Evolutionary conservation across 352 stramenopile genomes (phyloP).

Genomic region (Phytophthora sp.): DNA sequence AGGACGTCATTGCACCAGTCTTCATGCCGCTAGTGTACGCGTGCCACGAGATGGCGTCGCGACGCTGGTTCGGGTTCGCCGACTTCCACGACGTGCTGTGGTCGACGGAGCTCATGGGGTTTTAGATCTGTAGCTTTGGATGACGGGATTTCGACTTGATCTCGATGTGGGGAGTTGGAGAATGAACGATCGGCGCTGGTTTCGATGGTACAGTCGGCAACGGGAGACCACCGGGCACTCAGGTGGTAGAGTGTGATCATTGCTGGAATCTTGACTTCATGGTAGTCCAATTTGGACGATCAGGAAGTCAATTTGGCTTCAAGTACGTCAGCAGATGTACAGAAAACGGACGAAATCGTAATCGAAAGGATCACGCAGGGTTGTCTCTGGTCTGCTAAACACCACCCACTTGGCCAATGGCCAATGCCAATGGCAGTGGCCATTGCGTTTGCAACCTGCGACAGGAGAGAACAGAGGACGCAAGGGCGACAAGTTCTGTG

Average conservation of each 20-base stretch:
- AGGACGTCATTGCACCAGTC: slow-evolving; percentile 38
- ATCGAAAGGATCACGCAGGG: slow-evolving; percentile 12
- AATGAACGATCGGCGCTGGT: slow-evolving; percentile 14
- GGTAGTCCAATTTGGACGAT: neutral
- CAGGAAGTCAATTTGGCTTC: neutral
- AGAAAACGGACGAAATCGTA: slow-evolving; percentile 22
- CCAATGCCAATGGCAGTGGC: too few relatives aligned
- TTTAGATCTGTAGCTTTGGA: too few relatives aligned
- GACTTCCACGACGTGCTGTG: slow-evolving; percentile 32
- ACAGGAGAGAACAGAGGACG: too few relatives aligned
- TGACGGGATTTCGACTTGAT: slow-evolving; percentile 7
- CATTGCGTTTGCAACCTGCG: too few relatives aligned
- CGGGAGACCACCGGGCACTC: neutral
- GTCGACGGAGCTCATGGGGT: slow-evolving; percentile 22
- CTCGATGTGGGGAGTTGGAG: slow-evolving; percentile 21
- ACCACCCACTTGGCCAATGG: neutral
- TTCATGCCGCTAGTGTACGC: slow-evolving; percentile 60
- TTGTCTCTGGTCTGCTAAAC: slow-evolving; percentile 17
- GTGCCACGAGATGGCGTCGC: slow-evolving; percentile 70
- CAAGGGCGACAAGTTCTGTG: too few relatives aligned
- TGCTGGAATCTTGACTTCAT: too few relatives aligned
- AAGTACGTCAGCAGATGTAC: slow-evolving; percentile 24
- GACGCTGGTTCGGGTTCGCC: slow-evolving; percentile 45
- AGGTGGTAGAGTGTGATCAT: slow-evolving; percentile 17
- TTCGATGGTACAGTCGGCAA: slow-evolving; percentile 6